Conservation (phyloP, 1,284 basidiomycete genomes). For the Austroboletus novae-zelandiae region DNA sequence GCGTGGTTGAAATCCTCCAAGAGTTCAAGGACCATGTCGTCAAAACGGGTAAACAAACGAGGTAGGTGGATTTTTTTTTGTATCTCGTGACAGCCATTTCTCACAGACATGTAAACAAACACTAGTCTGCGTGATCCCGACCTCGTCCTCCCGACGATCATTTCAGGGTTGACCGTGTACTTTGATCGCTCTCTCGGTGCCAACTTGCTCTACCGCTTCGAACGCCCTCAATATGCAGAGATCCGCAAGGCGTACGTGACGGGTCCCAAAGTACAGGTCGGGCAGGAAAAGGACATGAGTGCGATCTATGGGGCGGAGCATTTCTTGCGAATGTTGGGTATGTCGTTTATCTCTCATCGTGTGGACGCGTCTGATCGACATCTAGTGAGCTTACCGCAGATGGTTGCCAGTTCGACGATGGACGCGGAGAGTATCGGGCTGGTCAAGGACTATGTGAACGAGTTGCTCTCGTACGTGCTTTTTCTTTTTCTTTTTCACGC, state of each 20-base stretch:
- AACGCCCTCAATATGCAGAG: slow-evolving; percentile 88
- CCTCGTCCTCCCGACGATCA: slow-evolving; percentile 73
- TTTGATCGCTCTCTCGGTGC: slow-evolving; percentile 91
- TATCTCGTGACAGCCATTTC: not conserved
- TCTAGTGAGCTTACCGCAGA: slow-evolving; percentile 71
- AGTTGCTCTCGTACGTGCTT: slow-evolving; percentile 76
- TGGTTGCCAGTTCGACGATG: slow-evolving; percentile 90
- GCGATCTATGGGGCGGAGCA: slow-evolving; percentile 95
- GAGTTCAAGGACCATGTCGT: slow-evolving; percentile 74
- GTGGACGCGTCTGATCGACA: not conserved
- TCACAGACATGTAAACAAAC: slow-evolving; percentile 1
- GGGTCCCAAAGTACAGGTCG: slow-evolving; percentile 63
- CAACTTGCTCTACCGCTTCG: slow-evolving; percentile 92
- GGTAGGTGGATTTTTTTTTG: slow-evolving; percentile 38
- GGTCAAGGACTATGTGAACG: slow-evolving; percentile 87
- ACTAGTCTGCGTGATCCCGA: slow-evolving; percentile 55
- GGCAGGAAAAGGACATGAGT: slow-evolving; percentile 84
- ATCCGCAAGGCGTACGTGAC: slow-evolving; percentile 77
- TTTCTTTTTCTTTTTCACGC: slow-evolving; percentile 1
- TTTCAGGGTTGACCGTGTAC: slow-evolving; percentile 89
- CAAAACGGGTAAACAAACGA: slow-evolving; percentile 46
- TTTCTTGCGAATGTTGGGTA: slow-evolving; percentile 88
- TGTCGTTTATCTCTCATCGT: slow-evolving; percentile 26
- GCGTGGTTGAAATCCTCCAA: slow-evolving; percentile 74
- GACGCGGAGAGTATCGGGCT: slow-evolving; percentile 84